Evolutionary conservation across 2,329 filamentous ascomycete genomes (phyloP), one percentile per base, ranked within the genome.

Genomic region (Aureobasidium sp.): DNA sequence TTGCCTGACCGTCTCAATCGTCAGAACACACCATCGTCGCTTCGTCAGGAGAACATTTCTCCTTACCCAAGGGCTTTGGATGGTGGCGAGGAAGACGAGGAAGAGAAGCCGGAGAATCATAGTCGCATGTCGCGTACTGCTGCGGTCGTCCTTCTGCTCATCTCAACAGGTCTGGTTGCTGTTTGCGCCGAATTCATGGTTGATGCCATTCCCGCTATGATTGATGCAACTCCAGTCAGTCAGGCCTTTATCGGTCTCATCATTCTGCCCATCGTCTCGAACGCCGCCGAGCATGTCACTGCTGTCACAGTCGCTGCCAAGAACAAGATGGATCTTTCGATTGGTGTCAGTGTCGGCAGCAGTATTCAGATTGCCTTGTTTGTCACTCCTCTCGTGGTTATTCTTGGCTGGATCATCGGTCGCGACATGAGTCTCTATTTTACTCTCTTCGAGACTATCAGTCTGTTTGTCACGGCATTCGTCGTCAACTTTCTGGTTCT

Each of bases 401-500:
- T 90, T 32, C 80, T 90, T 30, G 86, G 86, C 52, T 91, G 87
- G 87, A 83, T 81, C 58, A 82, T 90, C 77, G 79, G 79, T 57
- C 81, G 84, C 57, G 76, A 81, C 1, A 91, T 91, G 79, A 77
- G 74, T 38, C 64, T 81, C 10, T 81, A 80, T 68, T 81, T 81
- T 62, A 80, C 79, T 55, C 69, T 81, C 16, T 81, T 81, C 58
- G 78, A 81, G 64, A 81, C 79, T 2, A 71, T 90, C 19, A 84
- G 86, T 35, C 73, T 95, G 35, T 94, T 95, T 61, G 86, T 93
- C 11, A 83, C 88, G 2, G 87, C 88, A 0, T 80, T 95, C 37
- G 77, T 95, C 29, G 86, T 90, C 55, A 95, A 94, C 66, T 95
- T 94, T 65, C 71, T 95, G 38, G 88, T 94, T 44, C 77, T 84